Percentiles rank a stretch among this genome's conserved stretches.
phyloP scores from a whole-genome alignment of 2,329 filamentous ascomycete genomes.

The Colletotrichum camelliae region DNA sequence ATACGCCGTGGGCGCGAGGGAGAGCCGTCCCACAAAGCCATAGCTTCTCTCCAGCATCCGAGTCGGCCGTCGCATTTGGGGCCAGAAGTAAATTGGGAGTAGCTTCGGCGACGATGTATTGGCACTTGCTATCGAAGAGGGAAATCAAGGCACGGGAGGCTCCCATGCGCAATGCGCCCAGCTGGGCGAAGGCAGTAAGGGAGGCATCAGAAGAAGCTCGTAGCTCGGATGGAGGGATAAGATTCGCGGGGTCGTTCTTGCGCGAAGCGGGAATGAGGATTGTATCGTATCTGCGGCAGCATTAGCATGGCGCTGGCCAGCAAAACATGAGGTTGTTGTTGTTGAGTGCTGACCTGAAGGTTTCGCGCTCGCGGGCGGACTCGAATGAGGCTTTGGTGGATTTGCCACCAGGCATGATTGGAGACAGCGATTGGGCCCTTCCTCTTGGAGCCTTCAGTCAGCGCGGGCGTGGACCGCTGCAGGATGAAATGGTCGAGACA shows the following conservation, averaged over 20 bases:
- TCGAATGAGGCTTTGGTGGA: conserved; percentile 15
- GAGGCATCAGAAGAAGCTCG: conserved; percentile 35
- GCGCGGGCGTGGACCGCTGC: neutral
- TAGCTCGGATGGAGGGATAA: conserved; percentile 27
- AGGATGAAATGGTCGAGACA: neutral
- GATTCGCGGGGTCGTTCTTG: conserved; percentile 25
- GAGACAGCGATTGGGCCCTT: neutral
- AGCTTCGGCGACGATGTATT: conserved; percentile 58
- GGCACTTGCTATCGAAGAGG: conserved; percentile 52
- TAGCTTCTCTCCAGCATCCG: conserved; percentile 2
- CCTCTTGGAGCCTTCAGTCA: neutral
- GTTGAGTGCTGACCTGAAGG: conserved; percentile 27
- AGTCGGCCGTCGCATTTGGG: conserved; percentile 20
- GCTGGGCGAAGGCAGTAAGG: conserved; percentile 55
- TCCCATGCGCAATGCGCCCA: conserved; percentile 48
- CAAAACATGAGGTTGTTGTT: neutral
- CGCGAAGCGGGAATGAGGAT: neutral
- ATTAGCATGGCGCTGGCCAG: neutral
- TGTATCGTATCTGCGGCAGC: conserved; percentile 9
- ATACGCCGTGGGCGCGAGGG: conserved; percentile 31
- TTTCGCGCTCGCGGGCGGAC: conserved; percentile 32
- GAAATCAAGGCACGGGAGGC: conserved; percentile 49
- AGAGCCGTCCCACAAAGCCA: conserved; percentile 33
- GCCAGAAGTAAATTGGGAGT: conserved; percentile 44
- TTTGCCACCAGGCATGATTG: neutral